These are phyloP conservation scores for Punica granatum DNA, from an alignment of 345 rosid species.

Conservation along the genomic window DNA sequence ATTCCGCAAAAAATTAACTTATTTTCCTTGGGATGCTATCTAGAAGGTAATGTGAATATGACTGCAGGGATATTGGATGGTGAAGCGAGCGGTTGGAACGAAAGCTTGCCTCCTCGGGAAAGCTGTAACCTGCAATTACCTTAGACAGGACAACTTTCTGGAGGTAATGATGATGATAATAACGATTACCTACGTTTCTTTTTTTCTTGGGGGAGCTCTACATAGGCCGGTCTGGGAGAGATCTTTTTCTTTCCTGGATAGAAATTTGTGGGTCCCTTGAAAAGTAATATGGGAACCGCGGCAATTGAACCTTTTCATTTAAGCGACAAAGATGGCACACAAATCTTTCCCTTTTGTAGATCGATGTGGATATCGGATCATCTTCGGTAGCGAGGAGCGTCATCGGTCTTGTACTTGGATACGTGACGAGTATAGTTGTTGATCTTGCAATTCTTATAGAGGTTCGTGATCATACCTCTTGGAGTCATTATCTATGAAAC, in stretches of 20 bases:
- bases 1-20: background rate
- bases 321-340: background rate
- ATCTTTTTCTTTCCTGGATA: background rate
- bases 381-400: constrained; percentile 98
- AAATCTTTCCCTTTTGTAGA: constrained; percentile 36
- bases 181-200: background rate
- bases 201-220: background rate
- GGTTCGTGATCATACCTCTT: constrained; percentile 34
- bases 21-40: background rate
- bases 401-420: constrained; percentile 90
- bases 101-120: constrained; percentile 96
- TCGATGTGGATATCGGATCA: constrained; percentile 96
- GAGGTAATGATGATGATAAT: constrained; percentile 42
- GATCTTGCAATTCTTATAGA: constrained; percentile 91
- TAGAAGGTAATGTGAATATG: constrained; percentile 6
- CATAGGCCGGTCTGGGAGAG: background rate
- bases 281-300: background rate
- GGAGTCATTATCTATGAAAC: background rate
- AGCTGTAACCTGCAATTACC: constrained; percentile 92
- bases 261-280: background rate
- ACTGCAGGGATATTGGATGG: constrained; percentile 98
- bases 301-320: background rate
- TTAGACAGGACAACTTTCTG: constrained; percentile 85
- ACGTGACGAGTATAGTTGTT: constrained; percentile 89
- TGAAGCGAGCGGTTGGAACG: constrained; percentile 97